phyloP scores from a whole-genome alignment of 176 grass and related monocot species.

The Ampelocalamus luodianensis region DNA sequence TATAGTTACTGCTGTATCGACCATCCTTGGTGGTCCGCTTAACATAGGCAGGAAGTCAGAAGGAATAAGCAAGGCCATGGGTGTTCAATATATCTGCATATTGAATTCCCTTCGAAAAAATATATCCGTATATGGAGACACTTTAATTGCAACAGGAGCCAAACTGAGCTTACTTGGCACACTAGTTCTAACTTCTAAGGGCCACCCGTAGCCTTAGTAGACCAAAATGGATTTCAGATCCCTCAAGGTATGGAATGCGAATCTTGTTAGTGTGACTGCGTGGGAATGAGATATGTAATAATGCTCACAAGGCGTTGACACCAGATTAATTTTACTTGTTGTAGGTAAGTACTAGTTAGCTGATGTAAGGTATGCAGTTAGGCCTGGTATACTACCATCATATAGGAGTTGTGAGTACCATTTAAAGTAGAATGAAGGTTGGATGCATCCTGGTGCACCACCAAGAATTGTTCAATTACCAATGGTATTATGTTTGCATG shows the following conservation, averaged over 20 bases:
- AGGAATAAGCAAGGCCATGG: background rate
- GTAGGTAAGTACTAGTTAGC: conserved; percentile 28
- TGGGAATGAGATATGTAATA: background rate
- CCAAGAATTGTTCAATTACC: conserved; percentile 5
- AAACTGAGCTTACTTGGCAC: background rate
- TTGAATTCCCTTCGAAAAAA: background rate
- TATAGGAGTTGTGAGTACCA: conserved; percentile 15
- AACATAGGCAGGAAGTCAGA: background rate
- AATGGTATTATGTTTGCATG: conserved; percentile 29
- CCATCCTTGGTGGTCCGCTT: background rate
- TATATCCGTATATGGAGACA: background rate
- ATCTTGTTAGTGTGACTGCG: background rate
- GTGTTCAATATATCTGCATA: background rate
- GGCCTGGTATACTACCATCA: background rate
- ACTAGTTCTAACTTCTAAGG: conserved; percentile 12
- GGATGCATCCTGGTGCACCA: conserved; percentile 12
- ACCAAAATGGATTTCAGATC: conserved; percentile 16
- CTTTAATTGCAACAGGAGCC: conserved; percentile 21
- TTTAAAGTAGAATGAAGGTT: conserved; percentile 14
- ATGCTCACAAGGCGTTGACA: background rate
- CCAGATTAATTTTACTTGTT: conserved; percentile 23
- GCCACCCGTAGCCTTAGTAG: background rate
- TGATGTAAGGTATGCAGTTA: conserved; percentile 30
- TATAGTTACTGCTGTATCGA: background rate
- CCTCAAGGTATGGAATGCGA: background rate